Evolutionary conservation across 176 grass and related monocot species (phyloP).

Genomic region (Metroxylon sagu): DNA sequence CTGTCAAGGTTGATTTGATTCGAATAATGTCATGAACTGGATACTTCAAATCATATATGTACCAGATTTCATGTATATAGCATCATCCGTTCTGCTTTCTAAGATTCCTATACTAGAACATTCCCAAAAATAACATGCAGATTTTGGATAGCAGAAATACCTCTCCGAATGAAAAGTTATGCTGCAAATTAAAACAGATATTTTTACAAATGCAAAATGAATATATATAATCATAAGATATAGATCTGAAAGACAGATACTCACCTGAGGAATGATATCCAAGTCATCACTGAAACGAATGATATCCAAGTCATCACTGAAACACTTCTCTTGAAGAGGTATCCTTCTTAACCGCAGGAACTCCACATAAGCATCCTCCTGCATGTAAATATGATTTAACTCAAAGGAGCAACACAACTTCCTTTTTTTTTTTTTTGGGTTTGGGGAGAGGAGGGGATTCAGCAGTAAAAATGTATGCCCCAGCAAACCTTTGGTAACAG

Average conservation of each 20-base stretch:
- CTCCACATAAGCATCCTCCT: conserved; percentile 92
- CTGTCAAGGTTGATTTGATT: no score
- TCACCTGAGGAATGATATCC: conserved; percentile 64
- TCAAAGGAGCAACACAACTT: not conserved
- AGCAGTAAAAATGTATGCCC: not conserved
- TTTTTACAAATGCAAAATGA: no score
- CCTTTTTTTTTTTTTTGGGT: no score
- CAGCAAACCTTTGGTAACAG: conserved; percentile 67
- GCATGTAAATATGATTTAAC: conserved; percentile 2
- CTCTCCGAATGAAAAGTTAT: no score
- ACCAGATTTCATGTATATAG: no score
- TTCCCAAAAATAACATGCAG: no score
- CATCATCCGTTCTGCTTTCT: no score
- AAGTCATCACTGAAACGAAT: conserved; percentile 24
- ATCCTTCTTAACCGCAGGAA: conserved; percentile 73
- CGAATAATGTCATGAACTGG: no score
- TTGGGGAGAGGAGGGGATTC: not conserved
- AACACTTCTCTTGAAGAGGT: conserved; percentile 62
- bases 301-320: conserved; percentile 17
- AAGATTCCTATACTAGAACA: no score
- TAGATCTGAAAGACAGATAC: conserved; percentile 8
- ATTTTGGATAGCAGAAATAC: no score
- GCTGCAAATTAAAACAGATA: no score
- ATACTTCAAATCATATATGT: no score
- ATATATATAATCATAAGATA: not conserved